Percentiles rank a stretch among this genome's conserved stretches.
Evolutionary conservation across 345 rosid genomes (phyloP).

Genomic region (Hirschfeldia incana): DNA sequence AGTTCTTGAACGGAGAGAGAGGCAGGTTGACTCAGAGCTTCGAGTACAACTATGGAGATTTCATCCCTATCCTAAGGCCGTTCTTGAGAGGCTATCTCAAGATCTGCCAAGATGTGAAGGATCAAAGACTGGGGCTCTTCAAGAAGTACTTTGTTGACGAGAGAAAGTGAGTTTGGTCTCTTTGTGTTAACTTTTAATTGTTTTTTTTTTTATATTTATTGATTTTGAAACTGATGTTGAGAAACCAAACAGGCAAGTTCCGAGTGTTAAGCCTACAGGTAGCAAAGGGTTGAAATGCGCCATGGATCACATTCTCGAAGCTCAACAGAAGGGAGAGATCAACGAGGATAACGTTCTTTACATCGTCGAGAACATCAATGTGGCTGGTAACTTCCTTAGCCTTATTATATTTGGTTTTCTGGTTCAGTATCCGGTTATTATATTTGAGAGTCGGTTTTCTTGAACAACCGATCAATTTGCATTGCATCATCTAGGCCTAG

Average conservation of each 20-base stretch:
- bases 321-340: constrained; percentile 92
- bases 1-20: constrained; percentile 93
- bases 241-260: constrained; percentile 52
- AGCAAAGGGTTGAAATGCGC: constrained; percentile 78
- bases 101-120: constrained; percentile 86
- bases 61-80: constrained; percentile 92
- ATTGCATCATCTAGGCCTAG: not conserved
- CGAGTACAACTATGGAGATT: constrained; percentile 93
- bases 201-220: not conserved
- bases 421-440: not conserved
- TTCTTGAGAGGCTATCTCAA: constrained; percentile 86
- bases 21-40: constrained; percentile 94
- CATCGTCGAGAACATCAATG: constrained; percentile 98
- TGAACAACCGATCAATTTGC: not conserved
- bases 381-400: constrained; percentile 62
- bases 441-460: not conserved
- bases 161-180: constrained; percentile 59
- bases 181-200: not conserved
- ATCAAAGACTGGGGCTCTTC: constrained; percentile 75
- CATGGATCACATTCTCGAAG: constrained; percentile 89
- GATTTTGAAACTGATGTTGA: constrained; percentile 12
- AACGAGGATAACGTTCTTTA: constrained; percentile 94
- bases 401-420: not conserved
- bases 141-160: constrained; percentile 92
- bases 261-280: constrained; percentile 57